Evolutionary conservation across 2,329 filamentous ascomycete species (phyloP), one percentile per base, ranked within the genome.

Genomic region (Aspergillus arachidicola): DNA sequence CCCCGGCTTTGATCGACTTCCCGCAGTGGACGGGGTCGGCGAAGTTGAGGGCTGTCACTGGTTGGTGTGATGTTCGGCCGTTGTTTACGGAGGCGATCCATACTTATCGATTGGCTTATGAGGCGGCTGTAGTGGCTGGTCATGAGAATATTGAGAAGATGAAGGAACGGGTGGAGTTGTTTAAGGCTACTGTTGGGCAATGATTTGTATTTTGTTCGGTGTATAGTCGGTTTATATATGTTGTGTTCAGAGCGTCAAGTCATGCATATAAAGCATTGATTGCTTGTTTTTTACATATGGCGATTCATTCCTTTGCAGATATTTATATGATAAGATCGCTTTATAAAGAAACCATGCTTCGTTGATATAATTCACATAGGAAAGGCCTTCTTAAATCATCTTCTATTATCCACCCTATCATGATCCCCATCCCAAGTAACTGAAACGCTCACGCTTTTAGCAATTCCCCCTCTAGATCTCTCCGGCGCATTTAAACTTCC

Each of bases 21-120:
- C 57, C 51, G n/a, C 57, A 63, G 45, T 63, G 61, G 61, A 63
- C 61, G n/a, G 50, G 45, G 11, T 63, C 61, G 23, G 45, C 56
- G 3, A 63, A 63, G 28, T 21, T 63, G 23, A 45, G 61, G 7
- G 32, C 34, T 16, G n/a, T 63, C 16, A 63, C 61, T 9, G 51
- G 57, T 30, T 63, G 61, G 61, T 28, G 23, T 12, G 57, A 63
- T 53, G 45, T 60, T 54, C 32, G 61, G 26, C 57, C 57, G 1
- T 48, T 60, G 3, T 63, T 63, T 28, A 32, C 57, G 19, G 57
- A 60, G 14, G 43, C 57, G 6, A 16, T 60, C 9, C 57, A 56
- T 46, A 9, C 59, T 1, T 63, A 59, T 36, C 57, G 61, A 12
- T 5, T 57, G 11, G 41, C 57, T 6, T 63, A 60, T 36, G 61